phyloP scores from a whole-genome alignment of 2,329 filamentous ascomycete species.

The Monosporascus sp. region DNA sequence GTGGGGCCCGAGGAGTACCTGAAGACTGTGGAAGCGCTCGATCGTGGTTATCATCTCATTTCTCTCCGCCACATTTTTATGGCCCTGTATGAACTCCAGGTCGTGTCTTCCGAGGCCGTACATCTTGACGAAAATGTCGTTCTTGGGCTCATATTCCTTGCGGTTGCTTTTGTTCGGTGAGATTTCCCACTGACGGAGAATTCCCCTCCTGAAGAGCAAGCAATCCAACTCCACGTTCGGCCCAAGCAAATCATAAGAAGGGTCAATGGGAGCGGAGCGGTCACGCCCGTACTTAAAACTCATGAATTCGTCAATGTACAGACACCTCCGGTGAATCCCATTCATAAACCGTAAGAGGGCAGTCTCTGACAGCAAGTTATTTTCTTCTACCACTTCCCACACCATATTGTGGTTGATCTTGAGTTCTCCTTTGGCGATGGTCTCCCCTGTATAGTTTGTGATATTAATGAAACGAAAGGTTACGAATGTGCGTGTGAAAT shows the following conservation, averaged over 20 bases:
- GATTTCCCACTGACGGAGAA: background rate
- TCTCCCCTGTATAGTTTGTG: no score
- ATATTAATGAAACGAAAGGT: no score
- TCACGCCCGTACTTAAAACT: no score
- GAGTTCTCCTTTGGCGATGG: no score
- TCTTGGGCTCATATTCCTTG: background rate
- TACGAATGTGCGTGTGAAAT: no score
- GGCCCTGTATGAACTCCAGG: background rate
- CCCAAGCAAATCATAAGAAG: background rate
- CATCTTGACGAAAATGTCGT: background rate
- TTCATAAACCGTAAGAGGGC: no score
- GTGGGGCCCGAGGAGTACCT: background rate
- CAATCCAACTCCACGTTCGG: background rate
- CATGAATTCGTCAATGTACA: no score
- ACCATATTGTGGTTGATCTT: no score
- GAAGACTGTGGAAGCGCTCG: background rate
- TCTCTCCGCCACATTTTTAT: background rate
- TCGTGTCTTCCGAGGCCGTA: background rate
- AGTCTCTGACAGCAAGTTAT: no score
- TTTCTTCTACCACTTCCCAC: no score
- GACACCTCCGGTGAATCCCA: no score
- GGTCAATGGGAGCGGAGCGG: no score
- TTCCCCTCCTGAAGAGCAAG: background rate
- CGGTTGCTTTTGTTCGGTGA: background rate
- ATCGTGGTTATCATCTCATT: background rate